A percentile compares a stretch with the other conserved stretches of the same genome.
Conservation (phyloP, 306 rosid genomes). For the Trichosanthes truncata region DNA sequence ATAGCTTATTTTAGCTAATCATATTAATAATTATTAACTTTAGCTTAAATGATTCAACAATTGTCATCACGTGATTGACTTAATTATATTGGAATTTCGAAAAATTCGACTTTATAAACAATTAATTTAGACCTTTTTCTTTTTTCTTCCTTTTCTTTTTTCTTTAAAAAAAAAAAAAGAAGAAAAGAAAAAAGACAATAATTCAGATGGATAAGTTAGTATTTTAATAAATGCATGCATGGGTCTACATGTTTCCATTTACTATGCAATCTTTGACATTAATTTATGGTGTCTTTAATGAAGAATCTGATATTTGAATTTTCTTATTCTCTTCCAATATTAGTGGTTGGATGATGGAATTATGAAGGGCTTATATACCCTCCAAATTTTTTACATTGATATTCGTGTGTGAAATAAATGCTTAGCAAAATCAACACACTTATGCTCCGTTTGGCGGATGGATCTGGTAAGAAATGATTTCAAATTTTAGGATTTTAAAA, state of each 20-base stretch:
- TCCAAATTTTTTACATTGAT: background rate
- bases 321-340: slow-evolving; percentile 4
- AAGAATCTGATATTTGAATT: background rate
- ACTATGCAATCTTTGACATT: slow-evolving; percentile 15
- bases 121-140: background rate
- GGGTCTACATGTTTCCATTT: slow-evolving; percentile 24
- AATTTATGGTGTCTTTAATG: background rate
- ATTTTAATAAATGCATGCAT: slow-evolving; percentile 9
- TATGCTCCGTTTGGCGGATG: no score
- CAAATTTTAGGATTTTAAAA: no score
- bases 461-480: no score
- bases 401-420: background rate
- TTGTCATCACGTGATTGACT: background rate
- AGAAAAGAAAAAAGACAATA: background rate
- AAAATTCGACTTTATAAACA: background rate
- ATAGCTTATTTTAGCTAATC: background rate
- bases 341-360: slow-evolving; percentile 5
- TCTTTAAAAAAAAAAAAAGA: background rate
- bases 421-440: background rate
- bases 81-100: background rate
- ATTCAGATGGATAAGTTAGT: slow-evolving; percentile 7
- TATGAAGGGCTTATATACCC: background rate
- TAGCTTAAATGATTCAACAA: background rate
- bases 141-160: background rate
- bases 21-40: background rate